Base-by-base conservation (phyloP, 139 green algal genomes). In the Chlorella sorokiniana region DNA sequence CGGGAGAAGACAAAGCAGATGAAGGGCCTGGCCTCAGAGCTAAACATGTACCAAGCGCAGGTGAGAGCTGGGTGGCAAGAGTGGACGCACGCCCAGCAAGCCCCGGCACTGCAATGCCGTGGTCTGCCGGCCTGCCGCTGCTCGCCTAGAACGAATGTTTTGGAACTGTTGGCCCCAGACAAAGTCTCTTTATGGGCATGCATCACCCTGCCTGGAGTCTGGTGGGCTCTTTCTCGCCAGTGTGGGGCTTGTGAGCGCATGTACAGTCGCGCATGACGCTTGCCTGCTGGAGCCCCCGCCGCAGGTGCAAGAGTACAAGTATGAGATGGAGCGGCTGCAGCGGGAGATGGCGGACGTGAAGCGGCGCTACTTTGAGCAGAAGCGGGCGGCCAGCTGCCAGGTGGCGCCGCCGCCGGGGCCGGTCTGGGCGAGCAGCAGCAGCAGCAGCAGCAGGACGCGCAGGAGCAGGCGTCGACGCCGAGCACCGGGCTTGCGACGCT, bases 1-100 rank as follows among this genome's bases (percentile, higher is more conserved):
- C 86, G 92, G 14, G 93, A 97, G 79, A 98, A 98, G 89, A 95
- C 92, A 3, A 96, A 96, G 88, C 94, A 98, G 87, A 93, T 98
- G 83, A 97, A 98, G 90, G 89, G 91, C 14, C 95, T 98, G 89
- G 91, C 92, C 0, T 88, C 75, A 9, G 95, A 98, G 89, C 92
- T 98, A 64, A 97, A 96, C 88, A 98, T 97, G 93, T 94, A 96
- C 84, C 92, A 96, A 86, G 92, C 92, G 31, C 91, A 97, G 86
- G 86, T 88, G 33, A 44, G 20, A 31, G 59, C 22, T 10, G 64
- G 18, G 9, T 44, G 35, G 65, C 65, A 72, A 48, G 62, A n/a
- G n/a, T n/a, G n/a, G n/a, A n/a, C n/a, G n/a, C n/a, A n/a, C n/a
- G n/a, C n/a, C n/a, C n/a, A n/a, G n/a, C n/a, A n/a, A n/a, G n/a